Evolutionary conservation across 192 early-diverging fungal genomes (phyloP), one percentile per base, ranked within the genome.

Genomic region (Podila verticillata): DNA sequence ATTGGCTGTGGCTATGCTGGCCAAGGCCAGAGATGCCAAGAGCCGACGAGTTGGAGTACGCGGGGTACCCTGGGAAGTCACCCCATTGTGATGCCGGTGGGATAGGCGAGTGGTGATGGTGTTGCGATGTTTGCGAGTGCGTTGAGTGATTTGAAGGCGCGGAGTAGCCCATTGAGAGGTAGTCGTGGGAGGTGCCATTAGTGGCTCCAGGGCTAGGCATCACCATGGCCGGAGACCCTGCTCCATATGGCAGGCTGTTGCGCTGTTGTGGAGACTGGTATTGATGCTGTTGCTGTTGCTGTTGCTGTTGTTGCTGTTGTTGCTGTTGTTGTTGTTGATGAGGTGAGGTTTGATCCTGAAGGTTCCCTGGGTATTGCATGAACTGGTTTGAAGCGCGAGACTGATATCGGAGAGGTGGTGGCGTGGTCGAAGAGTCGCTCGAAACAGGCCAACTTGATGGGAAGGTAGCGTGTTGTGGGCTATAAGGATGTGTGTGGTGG

Each of bases 21-120:
- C 35, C 48, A 35, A 66, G 72, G 22, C 66, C 72, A 13, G 65
- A 61, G 32, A 74, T 48, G 4, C 39, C 63, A 20, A 66, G 56
- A 36, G 30, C 51, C 9, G 68, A 57, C 8, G 71, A 60, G 15
- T 28, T 54, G 36, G 74, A 57, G 61, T 77, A 77, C 2, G 74
- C 62, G 4, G 68, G 61, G 39, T 70, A 70, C 19, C 58, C 26
- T 62, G 71, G 61, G 17, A 72, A 68, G 13, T 31, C 24, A 68
- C 75, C 66, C 5, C 68, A 48, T 29, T 79, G 75, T 1, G 75
- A 63, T 26, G 57, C 56, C 47, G 73, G 57, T 7, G 74, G 67
- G 6, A 70, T 22, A 6, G 59, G 5, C 9, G 68, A 30, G 34
- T 71, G 61, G 20, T 78, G 54, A 15, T 65, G 58, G 22, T 67